Conservation (phyloP, 1,139 yeast species). For the Suhomyces choctaworum region DNA sequence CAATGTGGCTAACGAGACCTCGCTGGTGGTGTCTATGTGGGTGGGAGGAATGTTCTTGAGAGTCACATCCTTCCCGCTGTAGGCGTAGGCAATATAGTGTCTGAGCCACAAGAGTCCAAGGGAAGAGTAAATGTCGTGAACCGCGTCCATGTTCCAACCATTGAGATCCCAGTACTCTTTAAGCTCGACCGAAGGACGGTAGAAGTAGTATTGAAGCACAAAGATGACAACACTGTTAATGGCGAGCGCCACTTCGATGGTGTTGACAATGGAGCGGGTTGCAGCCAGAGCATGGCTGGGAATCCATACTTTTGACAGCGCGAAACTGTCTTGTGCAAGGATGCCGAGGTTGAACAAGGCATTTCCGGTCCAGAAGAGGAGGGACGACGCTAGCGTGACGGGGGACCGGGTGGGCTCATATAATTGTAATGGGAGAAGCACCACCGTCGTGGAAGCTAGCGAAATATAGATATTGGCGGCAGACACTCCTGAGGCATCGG, state of each 20-base stretch:
- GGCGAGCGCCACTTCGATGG: conserved; percentile 19
- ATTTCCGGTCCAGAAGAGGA: background rate
- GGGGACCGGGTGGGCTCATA: background rate
- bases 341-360: background rate
- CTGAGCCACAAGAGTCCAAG: conserved; percentile 26
- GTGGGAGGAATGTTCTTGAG: conserved; percentile 27
- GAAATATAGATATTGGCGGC: conserved; percentile 10
- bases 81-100: conserved; percentile 24
- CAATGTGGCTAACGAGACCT: conserved; percentile 22
- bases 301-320: conserved; percentile 12
- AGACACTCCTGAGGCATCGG: conserved; percentile 1
- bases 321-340: background rate
- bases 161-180: conserved; percentile 37
- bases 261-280: conserved; percentile 15
- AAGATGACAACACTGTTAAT: conserved; percentile 36
- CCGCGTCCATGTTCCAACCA: conserved; percentile 30
- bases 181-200: conserved; percentile 48
- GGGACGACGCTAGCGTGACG: background rate
- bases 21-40: conserved; percentile 23
- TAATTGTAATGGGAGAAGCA: background rate
- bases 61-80: conserved; percentile 22
- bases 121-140: conserved; percentile 26
- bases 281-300: conserved; percentile 22
- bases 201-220: conserved; percentile 37
- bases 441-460: background rate